Percentiles rank a stretch among this genome's conserved stretches.
Conservation (phyloP, 2,329 filamentous ascomycete genomes). For the Myriangium duriaei region DNA sequence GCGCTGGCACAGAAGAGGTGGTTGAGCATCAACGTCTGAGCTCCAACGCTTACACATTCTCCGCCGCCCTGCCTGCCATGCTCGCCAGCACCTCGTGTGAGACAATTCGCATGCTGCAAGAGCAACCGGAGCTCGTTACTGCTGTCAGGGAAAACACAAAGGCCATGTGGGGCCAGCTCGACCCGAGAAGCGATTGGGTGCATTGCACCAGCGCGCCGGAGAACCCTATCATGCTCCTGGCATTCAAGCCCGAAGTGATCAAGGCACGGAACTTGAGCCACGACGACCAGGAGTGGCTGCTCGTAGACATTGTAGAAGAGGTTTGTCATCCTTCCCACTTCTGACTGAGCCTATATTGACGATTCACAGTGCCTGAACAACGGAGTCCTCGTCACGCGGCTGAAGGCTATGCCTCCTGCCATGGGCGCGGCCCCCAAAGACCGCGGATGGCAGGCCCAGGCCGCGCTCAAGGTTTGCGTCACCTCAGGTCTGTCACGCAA, state of each 20-base stretch:
- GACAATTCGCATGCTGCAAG: slow-evolving; percentile 73
- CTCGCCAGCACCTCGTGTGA: slow-evolving; percentile 92
- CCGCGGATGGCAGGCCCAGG: slow-evolving; percentile 52
- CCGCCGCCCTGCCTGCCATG: slow-evolving; percentile 85
- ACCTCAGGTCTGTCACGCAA: slow-evolving; percentile 82
- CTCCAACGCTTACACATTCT: slow-evolving; percentile 87
- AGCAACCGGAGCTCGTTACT: slow-evolving; percentile 67
- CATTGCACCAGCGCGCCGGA: slow-evolving; percentile 66
- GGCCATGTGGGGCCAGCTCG: slow-evolving; percentile 72
- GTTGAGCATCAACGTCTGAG: slow-evolving; percentile 94
- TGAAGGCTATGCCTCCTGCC: slow-evolving; percentile 58
- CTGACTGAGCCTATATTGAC: slow-evolving; percentile 8
- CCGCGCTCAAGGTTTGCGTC: slow-evolving; percentile 82
- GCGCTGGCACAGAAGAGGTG: slow-evolving; percentile 79
- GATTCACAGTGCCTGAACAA: slow-evolving; percentile 60
- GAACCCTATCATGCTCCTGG: slow-evolving; percentile 76
- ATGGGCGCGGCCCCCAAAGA: slow-evolving; percentile 54
- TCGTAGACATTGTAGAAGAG: slow-evolving; percentile 94
- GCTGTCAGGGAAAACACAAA: slow-evolving; percentile 78
- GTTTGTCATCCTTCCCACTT: slow-evolving; percentile 40
- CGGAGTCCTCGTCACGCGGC: slow-evolving; percentile 73
- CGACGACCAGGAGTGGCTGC: slow-evolving; percentile 69
- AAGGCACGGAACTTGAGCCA: slow-evolving; percentile 52
- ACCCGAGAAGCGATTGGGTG: slow-evolving; percentile 90
- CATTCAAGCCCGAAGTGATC: slow-evolving; percentile 73